Evolutionary conservation across 768 basidiomycete species (phyloP).

Genomic region (Trametes sanguinea): DNA sequence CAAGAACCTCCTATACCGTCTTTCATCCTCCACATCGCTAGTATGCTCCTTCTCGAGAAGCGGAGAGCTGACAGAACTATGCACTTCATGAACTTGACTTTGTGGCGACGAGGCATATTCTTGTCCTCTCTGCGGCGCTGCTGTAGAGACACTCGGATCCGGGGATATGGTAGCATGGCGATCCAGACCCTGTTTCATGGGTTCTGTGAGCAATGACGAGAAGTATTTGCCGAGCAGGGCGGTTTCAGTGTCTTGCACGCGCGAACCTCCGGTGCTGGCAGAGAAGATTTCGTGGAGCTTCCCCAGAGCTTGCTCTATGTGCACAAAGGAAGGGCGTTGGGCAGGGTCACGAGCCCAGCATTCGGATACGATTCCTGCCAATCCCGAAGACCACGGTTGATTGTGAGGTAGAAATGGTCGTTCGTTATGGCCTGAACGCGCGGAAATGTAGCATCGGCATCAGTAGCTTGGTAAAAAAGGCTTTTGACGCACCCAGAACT

Average conservation of each 20-base stretch:
- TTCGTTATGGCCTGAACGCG: background rate
- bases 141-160: no score
- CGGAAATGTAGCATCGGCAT: slow-evolving; percentile 16
- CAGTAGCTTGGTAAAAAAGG: background rate
- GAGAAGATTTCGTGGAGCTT: slow-evolving; percentile 38
- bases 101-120: no score
- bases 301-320: slow-evolving; percentile 48
- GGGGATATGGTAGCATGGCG: no score
- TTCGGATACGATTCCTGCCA: slow-evolving; percentile 46
- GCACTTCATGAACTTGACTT: no score
- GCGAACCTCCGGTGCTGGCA: no score
- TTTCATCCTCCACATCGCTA: slow-evolving; percentile 52
- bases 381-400: slow-evolving; percentile 22
- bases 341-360: slow-evolving; percentile 61
- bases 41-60: no score
- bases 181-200: no score
- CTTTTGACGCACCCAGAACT: slow-evolving; percentile 17
- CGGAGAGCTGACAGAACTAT: no score
- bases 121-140: no score
- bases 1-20: slow-evolving; percentile 65
- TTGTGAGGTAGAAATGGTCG: slow-evolving; percentile 6
- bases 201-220: no score
- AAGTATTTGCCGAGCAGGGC: no score
- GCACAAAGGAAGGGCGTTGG: slow-evolving; percentile 53
- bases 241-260: no score